Evolutionary conservation across 2,329 filamentous ascomycete genomes (phyloP).

Genomic region (Penicillium sp.): DNA sequence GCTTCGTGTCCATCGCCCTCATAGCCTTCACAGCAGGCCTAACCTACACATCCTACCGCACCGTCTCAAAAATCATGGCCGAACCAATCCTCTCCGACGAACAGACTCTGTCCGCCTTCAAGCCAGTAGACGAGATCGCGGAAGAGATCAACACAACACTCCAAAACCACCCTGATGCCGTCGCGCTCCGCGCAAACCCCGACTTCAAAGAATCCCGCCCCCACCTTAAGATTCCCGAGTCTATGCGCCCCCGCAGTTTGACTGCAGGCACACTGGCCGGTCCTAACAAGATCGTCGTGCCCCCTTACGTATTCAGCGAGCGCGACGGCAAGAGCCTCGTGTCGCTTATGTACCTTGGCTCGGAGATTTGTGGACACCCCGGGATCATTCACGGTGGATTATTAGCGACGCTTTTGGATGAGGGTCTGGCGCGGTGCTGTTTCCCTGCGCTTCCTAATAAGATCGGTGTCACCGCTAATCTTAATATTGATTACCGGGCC

Average conservation of each 20-base stretch:
- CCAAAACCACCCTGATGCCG: slow-evolving; percentile 70
- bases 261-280: slow-evolving; percentile 79
- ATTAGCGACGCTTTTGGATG: slow-evolving; percentile 88
- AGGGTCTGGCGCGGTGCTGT: slow-evolving; percentile 83
- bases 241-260: slow-evolving; percentile 70
- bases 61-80: slow-evolving; percentile 35
- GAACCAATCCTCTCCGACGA: slow-evolving; percentile 60
- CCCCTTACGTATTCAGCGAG: slow-evolving; percentile 76
- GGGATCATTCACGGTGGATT: slow-evolving; percentile 89
- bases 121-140: slow-evolving; percentile 53
- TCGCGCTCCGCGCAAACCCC: slow-evolving; percentile 65
- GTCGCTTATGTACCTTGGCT: slow-evolving; percentile 73
- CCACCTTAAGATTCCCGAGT: slow-evolving; percentile 78
- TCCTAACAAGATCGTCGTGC: slow-evolving; percentile 73
- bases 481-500: slow-evolving; percentile 78
- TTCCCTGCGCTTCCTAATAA: slow-evolving; percentile 86
- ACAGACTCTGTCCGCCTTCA: slow-evolving; percentile 70
- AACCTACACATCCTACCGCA: slow-evolving; percentile 25
- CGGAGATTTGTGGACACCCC: slow-evolving; percentile 81
- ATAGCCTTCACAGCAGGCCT: slow-evolving; percentile 35
- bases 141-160: slow-evolving; percentile 71
- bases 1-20: slow-evolving; percentile 38
- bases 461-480: slow-evolving; percentile 75
- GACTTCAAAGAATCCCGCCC: slow-evolving; percentile 76
- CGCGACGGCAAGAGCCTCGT: slow-evolving; percentile 68